These are phyloP conservation scores for Inga oerstediana DNA, from an alignment of 306 rosid species.

Conservation along the genomic window DNA sequence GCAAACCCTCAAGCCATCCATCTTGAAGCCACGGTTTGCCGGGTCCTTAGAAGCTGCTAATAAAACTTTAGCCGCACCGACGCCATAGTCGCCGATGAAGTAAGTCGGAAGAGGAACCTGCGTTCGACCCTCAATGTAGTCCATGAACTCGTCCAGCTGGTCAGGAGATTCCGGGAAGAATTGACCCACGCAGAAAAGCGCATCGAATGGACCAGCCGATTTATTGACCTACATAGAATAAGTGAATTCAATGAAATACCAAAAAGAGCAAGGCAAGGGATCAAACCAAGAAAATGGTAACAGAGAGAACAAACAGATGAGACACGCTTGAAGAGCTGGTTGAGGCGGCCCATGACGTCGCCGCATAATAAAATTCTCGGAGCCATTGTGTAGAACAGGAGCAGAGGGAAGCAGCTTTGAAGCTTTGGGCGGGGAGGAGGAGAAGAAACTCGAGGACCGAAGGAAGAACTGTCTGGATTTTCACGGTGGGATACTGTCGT, in stretches of 20 bases:
- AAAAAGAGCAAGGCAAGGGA: constrained; percentile 1
- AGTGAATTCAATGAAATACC: constrained; percentile 22
- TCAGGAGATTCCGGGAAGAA: constrained; percentile 89
- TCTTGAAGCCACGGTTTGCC: constrained; percentile 72
- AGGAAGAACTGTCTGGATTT: background rate
- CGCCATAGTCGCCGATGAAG: constrained; percentile 94
- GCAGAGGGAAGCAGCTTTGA: background rate
- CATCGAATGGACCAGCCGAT: constrained; percentile 97
- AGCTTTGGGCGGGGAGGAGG: background rate
- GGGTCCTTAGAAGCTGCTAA: constrained; percentile 62
- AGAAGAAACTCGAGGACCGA: background rate
- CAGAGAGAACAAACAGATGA: constrained; percentile 56
- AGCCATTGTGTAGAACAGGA: constrained; percentile 51
- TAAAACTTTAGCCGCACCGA: constrained; percentile 69
- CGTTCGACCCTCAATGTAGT: constrained; percentile 67
- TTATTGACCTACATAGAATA: constrained; percentile 70
- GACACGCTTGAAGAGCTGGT: constrained; percentile 91
- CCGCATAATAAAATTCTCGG: constrained; percentile 89
- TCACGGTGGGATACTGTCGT: background rate
- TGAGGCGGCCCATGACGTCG: constrained; percentile 77
- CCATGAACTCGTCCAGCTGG: constrained; percentile 59
- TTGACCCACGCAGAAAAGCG: constrained; percentile 85
- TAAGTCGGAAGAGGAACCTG: constrained; percentile 77
- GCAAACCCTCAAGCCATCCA: constrained; percentile 87
- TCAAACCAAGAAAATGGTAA: constrained; percentile 30